These are phyloP conservation scores for Ilex aquifolium DNA, from an alignment of 257 asterid species.

Conservation along the genomic window DNA sequence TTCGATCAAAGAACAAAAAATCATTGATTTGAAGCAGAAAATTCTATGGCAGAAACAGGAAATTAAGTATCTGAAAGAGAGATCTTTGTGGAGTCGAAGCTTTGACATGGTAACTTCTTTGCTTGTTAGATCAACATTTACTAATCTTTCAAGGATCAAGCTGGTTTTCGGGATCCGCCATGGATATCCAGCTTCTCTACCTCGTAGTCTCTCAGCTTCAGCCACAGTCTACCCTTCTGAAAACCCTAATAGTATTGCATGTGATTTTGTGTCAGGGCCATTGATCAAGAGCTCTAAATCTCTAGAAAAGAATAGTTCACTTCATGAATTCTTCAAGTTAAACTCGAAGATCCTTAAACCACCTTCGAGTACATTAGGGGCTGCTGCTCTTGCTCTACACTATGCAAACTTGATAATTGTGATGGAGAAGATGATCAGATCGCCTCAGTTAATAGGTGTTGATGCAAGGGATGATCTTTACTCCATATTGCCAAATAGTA, in stretches of 20 bases:
- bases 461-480: constrained; percentile 89
- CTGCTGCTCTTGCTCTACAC: constrained; percentile 78
- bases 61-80: constrained; percentile 64
- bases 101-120: constrained; percentile 57
- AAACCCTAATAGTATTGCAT: constrained; percentile 20
- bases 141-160: constrained; percentile 67
- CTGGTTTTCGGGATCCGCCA: constrained; percentile 58
- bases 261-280: constrained; percentile 53
- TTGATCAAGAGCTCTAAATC: constrained; percentile 27
- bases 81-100: constrained; percentile 71
- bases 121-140: constrained; percentile 59
- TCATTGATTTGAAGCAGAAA: constrained; percentile 65
- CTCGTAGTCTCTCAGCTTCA: constrained; percentile 72
- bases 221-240: constrained; percentile 79
- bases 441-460: constrained; percentile 80
- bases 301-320: constrained; percentile 7
- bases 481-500: constrained; percentile 63
- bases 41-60: constrained; percentile 72
- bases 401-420: constrained; percentile 77
- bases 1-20: constrained; percentile 39
- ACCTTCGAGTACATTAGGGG: constrained; percentile 56
- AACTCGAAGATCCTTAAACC: constrained; percentile 56
- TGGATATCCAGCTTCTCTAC: constrained; percentile 39
- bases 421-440: constrained; percentile 80
- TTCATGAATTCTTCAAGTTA: constrained; percentile 34